Evolutionary conservation across 106 monocot genomes (phyloP), one percentile per base, ranked within the genome.

Genomic region (Cymbidium sinense): DNA sequence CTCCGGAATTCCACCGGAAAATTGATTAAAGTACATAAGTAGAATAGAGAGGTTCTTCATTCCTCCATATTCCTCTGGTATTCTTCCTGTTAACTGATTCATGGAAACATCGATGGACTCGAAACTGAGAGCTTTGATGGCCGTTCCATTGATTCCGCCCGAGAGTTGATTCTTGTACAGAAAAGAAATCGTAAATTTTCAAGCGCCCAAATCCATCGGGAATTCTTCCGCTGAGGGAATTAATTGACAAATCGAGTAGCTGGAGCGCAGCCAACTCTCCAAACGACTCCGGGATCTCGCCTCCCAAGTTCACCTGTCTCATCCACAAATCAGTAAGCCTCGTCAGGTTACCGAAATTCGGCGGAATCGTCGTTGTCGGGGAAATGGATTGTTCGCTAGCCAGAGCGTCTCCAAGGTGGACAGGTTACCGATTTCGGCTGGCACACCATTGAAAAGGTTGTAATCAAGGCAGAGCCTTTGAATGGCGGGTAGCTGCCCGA

Each of bases 391-490:
- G 70, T 61, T 18, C 33, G 81, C 84, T 1, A 95, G 86, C 29
- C 37, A 50, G 18, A 95, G 81, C 2, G 0, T 5, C 52, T 81
- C 74, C 20, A 95, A 78, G 8, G 31, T 81, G n/a, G 75, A 39
- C 4, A 95, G 72, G 17, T 78, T 77, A 18, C 87, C 83, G 76
- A 95, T 55, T 33, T 81, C 84, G 0, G 35, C 30, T 0, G 94
- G 87, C 54, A 80, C 43, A 4, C 89, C 88, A 29, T 81, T 75
- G 81, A 95, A 84, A 33, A 81, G 71, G 76, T 95, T 95, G 87
- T 80, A 82, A 50, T 92, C 79, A 36, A 95, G 87, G 17, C 0
- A 0, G 2, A 92, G 88, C 0, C 2, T 3, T 7, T 29, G 30
- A 44, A 95, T 75, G 0, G 29, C 11, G 0, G 55, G 19, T 0